These are phyloP conservation scores for Fraxinus nigra DNA, from an alignment of 305 asterid species.

Conservation along the genomic window DNA sequence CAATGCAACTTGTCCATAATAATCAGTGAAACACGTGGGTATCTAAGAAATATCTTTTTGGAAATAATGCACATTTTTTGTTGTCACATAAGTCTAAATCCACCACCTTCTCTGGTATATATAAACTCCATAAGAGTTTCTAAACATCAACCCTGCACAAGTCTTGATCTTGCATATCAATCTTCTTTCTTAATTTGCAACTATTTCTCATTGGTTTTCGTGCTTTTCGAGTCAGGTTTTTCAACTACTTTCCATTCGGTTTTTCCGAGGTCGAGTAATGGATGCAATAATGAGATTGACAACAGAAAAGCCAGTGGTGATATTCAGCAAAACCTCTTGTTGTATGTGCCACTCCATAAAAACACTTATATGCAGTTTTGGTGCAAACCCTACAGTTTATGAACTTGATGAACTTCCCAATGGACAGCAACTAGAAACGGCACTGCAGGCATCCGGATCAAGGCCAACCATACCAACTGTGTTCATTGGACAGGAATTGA, in stretches of 20 bases:
- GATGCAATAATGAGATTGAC: conserved; percentile 2
- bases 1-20: neutral
- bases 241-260: neutral
- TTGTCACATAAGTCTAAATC: neutral
- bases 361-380: neutral
- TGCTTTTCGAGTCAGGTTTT: neutral
- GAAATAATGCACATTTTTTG: neutral
- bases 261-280: neutral
- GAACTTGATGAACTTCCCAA: neutral
- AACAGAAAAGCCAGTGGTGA: neutral
- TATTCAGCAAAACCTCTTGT: neutral
- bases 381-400: neutral
- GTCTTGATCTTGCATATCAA: neutral
- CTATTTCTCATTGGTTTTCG: neutral
- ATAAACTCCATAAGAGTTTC: conserved; percentile 11
- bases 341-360: neutral
- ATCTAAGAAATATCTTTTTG: conserved; percentile 21
- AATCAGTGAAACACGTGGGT: conserved; percentile 10
- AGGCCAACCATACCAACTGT: conserved; percentile 5
- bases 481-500: conserved; percentile 4
- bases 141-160: neutral
- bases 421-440: neutral
- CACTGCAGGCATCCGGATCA: neutral
- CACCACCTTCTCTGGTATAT: conserved; percentile 14
- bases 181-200: neutral